Conservation (phyloP, 2,329 filamentous ascomycete species). For the Domatiomyces globalis region DNA sequence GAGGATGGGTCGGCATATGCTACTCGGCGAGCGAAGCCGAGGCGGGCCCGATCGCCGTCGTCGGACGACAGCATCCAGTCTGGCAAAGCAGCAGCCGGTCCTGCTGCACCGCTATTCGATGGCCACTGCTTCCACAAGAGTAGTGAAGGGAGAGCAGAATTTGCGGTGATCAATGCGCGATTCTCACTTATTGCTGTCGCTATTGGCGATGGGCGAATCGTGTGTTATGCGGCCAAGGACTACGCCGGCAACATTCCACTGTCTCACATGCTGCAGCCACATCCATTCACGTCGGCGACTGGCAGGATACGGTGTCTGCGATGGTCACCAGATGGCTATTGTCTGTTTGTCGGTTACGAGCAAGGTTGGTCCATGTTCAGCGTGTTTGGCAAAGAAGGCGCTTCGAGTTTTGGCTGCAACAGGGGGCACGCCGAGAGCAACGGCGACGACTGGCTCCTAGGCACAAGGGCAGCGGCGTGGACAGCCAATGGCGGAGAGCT, state of each 20-base stretch:
- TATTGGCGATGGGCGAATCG: constrained; percentile 62
- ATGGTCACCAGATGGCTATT: constrained; percentile 94
- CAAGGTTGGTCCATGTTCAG: constrained; percentile 94
- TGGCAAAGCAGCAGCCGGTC: constrained; percentile 7
- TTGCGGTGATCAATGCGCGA: constrained; percentile 76
- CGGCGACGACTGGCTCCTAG: constrained; percentile 70
- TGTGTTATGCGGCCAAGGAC: constrained; percentile 85
- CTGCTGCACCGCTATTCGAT: constrained; percentile 57
- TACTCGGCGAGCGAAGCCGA: constrained; percentile 53
- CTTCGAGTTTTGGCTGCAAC: constrained; percentile 67
- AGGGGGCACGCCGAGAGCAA: constrained; percentile 49
- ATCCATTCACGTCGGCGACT: constrained; percentile 52
- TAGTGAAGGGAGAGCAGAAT: constrained; percentile 47
- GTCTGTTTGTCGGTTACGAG: constrained; percentile 83
- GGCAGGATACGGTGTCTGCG: constrained; percentile 59
- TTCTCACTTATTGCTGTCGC: constrained; percentile 88
- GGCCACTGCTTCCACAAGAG: constrained; percentile 84
- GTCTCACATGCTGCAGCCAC: constrained; percentile 62
- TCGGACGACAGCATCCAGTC: constrained; percentile 30
- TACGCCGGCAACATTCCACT: constrained; percentile 84
- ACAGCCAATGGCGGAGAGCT: constrained; percentile 77
- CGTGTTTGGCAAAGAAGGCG: constrained; percentile 83
- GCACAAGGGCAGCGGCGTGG: constrained; percentile 68
- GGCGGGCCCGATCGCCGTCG: constrained; percentile 22
- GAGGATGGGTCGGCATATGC: constrained; percentile 79